These are phyloP conservation scores for Rubroboletus satanas DNA, from an alignment of 768 basidiomycete genomes.

Conservation along the genomic window DNA sequence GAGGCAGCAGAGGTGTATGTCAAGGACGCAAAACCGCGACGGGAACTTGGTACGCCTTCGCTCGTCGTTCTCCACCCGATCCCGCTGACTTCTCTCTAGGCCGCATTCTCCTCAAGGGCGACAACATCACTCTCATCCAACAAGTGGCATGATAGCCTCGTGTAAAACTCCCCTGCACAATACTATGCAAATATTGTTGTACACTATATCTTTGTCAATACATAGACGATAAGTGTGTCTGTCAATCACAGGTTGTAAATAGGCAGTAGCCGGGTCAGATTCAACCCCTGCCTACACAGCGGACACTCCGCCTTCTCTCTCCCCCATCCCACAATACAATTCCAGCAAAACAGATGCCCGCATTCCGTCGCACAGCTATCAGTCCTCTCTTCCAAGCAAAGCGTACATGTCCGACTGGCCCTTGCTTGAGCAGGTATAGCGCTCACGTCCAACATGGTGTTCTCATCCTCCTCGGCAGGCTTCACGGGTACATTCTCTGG, in stretches of 20 bases:
- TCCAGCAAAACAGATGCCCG: constrained; percentile 89
- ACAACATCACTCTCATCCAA: constrained; percentile 98
- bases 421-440: constrained; percentile 50
- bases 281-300: constrained; percentile 74
- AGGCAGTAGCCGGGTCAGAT: constrained; percentile 65
- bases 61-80: neutral
- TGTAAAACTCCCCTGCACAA: constrained; percentile 13
- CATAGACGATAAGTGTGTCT: neutral
- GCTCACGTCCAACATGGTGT: constrained; percentile 60
- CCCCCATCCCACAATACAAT: constrained; percentile 85
- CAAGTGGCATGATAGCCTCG: constrained; percentile 40
- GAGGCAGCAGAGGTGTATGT: constrained; percentile 90
- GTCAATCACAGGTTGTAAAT: constrained; percentile 72
- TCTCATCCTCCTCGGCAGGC: constrained; percentile 66
- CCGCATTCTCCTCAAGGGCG: constrained; percentile 93
- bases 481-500: constrained; percentile 51
- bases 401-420: constrained; percentile 67
- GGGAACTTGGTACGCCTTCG: constrained; percentile 69
- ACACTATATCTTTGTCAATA: constrained; percentile 16
- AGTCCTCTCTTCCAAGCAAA: constrained; percentile 83
- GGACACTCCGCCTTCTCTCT: constrained; percentile 90
- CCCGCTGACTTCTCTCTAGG: constrained; percentile 43
- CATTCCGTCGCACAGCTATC: constrained; percentile 83
- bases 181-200: constrained; percentile 12
- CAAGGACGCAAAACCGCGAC: constrained; percentile 81